A percentile compares a stretch with the other conserved stretches of the same genome.
phyloP scores from a whole-genome alignment of 1,139 yeast genomes.

The Yamadazyma sp. region DNA sequence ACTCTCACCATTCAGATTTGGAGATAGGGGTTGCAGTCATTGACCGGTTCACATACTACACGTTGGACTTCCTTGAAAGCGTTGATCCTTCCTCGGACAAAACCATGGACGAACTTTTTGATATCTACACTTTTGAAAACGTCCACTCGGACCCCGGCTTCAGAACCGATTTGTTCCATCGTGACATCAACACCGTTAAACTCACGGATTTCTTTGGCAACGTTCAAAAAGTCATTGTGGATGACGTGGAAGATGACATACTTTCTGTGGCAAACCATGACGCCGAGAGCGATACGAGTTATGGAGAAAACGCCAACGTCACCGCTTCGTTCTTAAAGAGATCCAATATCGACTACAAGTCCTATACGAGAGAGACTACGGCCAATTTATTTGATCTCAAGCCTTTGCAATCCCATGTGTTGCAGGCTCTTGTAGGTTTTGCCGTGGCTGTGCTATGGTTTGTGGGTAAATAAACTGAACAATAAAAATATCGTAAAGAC shows the following conservation, averaged over 20 bases:
- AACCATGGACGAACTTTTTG: conserved; percentile 82
- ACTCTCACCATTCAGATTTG: conserved; percentile 92
- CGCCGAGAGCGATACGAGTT: conserved; percentile 20
- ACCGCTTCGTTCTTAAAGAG: conserved; percentile 5
- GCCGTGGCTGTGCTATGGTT: conserved; percentile 24
- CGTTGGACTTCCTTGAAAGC: conserved; percentile 82
- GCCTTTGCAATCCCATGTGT: conserved; percentile 15
- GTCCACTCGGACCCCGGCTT: conserved; percentile 94
- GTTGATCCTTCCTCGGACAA: conserved; percentile 71
- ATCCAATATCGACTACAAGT: conserved; percentile 9
- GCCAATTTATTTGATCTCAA: conserved; percentile 18
- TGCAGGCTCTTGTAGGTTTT: conserved; percentile 19
- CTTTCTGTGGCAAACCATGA: conserved; percentile 33
- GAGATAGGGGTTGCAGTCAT: conserved; percentile 98
- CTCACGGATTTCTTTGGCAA: conserved; percentile 96
- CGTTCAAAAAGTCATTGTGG: conserved; percentile 79
- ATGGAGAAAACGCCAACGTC: neutral
- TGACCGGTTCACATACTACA: conserved; percentile 92
- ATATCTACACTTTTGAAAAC: conserved; percentile 76
- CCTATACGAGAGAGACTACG: conserved; percentile 13
- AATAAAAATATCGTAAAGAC: too few relatives aligned
- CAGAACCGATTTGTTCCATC: conserved; percentile 71
- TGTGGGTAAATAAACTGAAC: conserved; percentile 6
- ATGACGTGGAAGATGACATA: conserved; percentile 50
- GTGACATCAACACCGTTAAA: conserved; percentile 68